phyloP scores from a whole-genome alignment of 2,329 filamentous ascomycete species.

The Calonectria leucothoes region DNA sequence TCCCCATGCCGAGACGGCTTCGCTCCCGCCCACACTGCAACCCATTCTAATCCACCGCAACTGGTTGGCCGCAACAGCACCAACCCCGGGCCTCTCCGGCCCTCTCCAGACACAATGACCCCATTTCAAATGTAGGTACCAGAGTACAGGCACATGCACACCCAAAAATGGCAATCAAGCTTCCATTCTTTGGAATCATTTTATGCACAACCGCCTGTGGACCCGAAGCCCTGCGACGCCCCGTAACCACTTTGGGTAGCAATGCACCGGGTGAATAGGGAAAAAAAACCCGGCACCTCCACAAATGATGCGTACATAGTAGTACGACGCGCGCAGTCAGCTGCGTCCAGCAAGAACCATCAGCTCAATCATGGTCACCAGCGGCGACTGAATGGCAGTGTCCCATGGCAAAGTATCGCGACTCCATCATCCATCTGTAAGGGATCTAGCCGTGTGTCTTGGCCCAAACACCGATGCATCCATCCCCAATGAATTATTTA shows the following conservation, averaged over 20 bases:
- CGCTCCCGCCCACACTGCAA: not conserved
- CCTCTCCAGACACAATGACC: not conserved
- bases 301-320: not conserved
- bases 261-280: not conserved
- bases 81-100: not conserved
- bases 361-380: not conserved
- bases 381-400: not conserved
- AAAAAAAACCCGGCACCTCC: not conserved
- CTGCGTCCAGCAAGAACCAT: not conserved
- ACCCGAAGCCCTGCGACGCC: not conserved
- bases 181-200: not conserved
- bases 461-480: not conserved
- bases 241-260: not conserved
- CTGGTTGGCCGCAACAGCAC: not conserved
- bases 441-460: not conserved
- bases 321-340: not conserved
- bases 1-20: not conserved
- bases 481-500: not conserved
- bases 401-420: not conserved
- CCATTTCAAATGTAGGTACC: constrained; percentile 1
- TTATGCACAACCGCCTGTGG: not conserved
- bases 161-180: not conserved
- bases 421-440: not conserved
- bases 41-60: not conserved
- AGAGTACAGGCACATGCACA: not conserved